A percentile compares a stretch with the other conserved stretches of the same genome.
phyloP scores from a whole-genome alignment of 1,284 basidiomycete genomes.

The Singerocomus rubriflavus region DNA sequence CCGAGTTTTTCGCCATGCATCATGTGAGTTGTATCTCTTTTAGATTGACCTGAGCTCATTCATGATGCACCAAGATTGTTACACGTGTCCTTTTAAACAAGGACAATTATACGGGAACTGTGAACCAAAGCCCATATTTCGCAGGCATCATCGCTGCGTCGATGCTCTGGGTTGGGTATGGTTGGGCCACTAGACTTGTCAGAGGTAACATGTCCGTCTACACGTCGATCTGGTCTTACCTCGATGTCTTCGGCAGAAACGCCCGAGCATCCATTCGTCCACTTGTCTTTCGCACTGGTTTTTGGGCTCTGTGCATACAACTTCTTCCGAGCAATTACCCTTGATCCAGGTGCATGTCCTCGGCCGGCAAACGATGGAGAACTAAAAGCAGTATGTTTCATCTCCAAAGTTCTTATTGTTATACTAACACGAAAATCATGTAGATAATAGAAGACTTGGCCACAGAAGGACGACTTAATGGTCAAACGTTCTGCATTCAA shows the following conservation, averaged over 20 bases:
- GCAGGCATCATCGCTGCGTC: constrained; percentile 86
- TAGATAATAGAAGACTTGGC: constrained; percentile 89
- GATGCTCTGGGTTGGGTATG: constrained; percentile 83
- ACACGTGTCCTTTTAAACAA: constrained; percentile 81
- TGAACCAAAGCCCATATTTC: constrained; percentile 85
- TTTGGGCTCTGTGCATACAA: constrained; percentile 80
- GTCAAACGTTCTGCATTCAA: constrained; percentile 92
- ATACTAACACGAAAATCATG: constrained; percentile 1
- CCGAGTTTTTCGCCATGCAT: constrained; percentile 90
- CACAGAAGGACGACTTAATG: constrained; percentile 84
- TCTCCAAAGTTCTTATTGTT: neutral
- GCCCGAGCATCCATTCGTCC: constrained; percentile 70
- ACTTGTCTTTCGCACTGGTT: constrained; percentile 72
- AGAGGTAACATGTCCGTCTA: constrained; percentile 43
- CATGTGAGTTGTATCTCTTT: constrained; percentile 55
- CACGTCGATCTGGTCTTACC: neutral
- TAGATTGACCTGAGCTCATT: neutral
- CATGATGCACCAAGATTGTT: constrained; percentile 54
- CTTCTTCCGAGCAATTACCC: constrained; percentile 84
- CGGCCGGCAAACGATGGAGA: constrained; percentile 77
- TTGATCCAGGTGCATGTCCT: constrained; percentile 91
- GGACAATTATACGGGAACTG: constrained; percentile 71
- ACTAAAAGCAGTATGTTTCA: constrained; percentile 67
- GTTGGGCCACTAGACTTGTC: constrained; percentile 76
- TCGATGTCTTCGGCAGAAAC: constrained; percentile 49